Evolutionary conservation across 1,139 yeast genomes (phyloP), one percentile per base, ranked within the genome.

Genomic region (Barnettozyma hawaiiensis): DNA sequence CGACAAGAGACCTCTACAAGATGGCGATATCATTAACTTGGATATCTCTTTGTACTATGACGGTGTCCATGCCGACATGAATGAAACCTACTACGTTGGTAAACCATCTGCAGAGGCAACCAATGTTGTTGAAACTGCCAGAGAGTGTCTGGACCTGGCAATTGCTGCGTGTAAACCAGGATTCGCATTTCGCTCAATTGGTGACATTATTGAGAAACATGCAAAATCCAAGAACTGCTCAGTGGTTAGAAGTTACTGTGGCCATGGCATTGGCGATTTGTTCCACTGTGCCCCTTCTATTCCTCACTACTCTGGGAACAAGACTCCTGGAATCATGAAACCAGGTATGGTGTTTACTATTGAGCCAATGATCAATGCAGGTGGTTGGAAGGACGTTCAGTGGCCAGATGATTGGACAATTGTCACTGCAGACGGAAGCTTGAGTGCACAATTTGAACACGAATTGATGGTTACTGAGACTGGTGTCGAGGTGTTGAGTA

Each of bases 331-430:
- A 44, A 80, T 86, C 41, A 90, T 94, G 66, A 87, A 87, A 61
- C 90, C 96, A 16, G 99, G 99, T 18, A 85, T 90, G 84, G 90
- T 87, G 14, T 94, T 94, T 69, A 94, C 99, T 18, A 89, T 94
- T 47, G 99, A 94, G 66, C 99, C 99, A 37, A 94, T 94, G 99
- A 76, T 94, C 55, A 85, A 87, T 59, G 70, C 82, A 51, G 98
- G 98, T n/a, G 69, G 83, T 1, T 82, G 78, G 67, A 77, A 77
- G 57, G 98, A 90, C 63, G 66, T 75, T 46, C 71, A 81, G 41
- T 94, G 99, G 99, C 98, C 98, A 1, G 99, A 94, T 63, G 85
- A 86, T 65, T 94, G 99, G 99, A 94, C 99, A 11, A 78, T 95
- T 1, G 76, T 79, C 21, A 92, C 97, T 16, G 79, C 77, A 44